These are phyloP conservation scores for Candida buenavistaensis DNA, from an alignment of 1,139 yeast genomes.

Conservation along the genomic window DNA sequence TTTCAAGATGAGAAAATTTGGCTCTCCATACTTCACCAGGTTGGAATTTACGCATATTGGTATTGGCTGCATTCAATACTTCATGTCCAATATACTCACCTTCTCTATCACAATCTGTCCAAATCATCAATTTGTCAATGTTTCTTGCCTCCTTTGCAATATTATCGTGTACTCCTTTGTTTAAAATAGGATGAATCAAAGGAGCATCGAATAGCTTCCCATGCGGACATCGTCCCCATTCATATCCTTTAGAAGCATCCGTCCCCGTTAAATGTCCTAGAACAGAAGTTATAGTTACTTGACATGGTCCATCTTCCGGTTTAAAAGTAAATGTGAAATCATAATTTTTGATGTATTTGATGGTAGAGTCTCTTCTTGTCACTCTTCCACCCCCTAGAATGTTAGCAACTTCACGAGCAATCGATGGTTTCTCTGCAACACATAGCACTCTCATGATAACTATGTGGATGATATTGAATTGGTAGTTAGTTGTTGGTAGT, in stretches of 20 bases:
- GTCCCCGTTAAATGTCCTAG: slow-evolving; percentile 74
- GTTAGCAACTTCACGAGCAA: slow-evolving; percentile 80
- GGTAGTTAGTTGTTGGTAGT: too few species aligned
- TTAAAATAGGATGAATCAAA: slow-evolving; percentile 41
- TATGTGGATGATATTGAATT: too few species aligned
- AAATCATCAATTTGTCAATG: slow-evolving; percentile 73
- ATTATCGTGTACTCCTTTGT: slow-evolving; percentile 62
- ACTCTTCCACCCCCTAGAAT: slow-evolving; percentile 75
- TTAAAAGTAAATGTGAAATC: slow-evolving; percentile 66
- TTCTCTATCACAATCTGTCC: slow-evolving; percentile 99
- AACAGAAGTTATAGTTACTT: slow-evolving; percentile 90
- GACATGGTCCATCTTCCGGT: slow-evolving; percentile 59
- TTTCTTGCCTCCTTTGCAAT: slow-evolving; percentile 64
- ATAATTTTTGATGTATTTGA: slow-evolving; percentile 75
- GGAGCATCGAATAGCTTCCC: slow-evolving; percentile 70
- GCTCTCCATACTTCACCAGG: slow-evolving; percentile 65
- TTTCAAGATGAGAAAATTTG: slow-evolving; percentile 82
- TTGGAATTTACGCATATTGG: slow-evolving; percentile 49
- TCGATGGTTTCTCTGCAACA: slow-evolving; percentile 97
- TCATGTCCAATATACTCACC: slow-evolving; percentile 97
- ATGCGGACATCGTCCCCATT: slow-evolving; percentile 73
- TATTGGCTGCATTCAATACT: slow-evolving; percentile 64
- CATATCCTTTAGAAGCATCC: slow-evolving; percentile 64
- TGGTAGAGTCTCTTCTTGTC: slow-evolving; percentile 47
- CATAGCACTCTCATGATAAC: slow-evolving; percentile 72